Base-by-base conservation (phyloP, 2,329 filamentous ascomycete genomes). In the Trichophyton simii region DNA sequence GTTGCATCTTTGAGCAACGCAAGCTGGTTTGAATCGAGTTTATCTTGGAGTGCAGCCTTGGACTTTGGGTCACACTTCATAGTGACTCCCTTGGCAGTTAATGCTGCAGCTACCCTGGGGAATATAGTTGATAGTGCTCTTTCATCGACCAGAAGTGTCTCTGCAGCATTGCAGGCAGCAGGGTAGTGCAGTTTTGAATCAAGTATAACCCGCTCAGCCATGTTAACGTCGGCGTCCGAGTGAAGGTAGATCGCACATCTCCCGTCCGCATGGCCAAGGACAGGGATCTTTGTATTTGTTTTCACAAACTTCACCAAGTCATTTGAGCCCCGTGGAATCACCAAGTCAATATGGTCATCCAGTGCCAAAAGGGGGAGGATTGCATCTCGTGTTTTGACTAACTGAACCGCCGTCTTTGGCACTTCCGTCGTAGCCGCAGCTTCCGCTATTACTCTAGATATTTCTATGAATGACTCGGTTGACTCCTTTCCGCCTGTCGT, bases 131-230 rank as follows among this genome's bases (percentile, higher is more conserved):
- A 71, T 2, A 96, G 78, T 0, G 86, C 86, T 15, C 82, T 76
- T 64, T 88, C 81, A 68, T 96, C 86, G 3, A 97, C 87, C 18
- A 99, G 83, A 8, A 99, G 81, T 1, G 91, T 95, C 76, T 99
- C 94, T n/a, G 91, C 77, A 48, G 88, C 86, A 77, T 99, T 99
- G 80, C 94, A 99, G 13, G 92, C 94, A 42, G 94, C 94, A 1
- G 92, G 90, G 71, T 99, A 99, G 73, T 87, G 88, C 28, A 88
- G 91, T 77, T 99, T 99, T 55, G 92, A 88, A 76, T 99, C 94
- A 60, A 96, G 80, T 57, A 97, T 79, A 60, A 96, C 87, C 64
- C 84, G 83, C 20, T 83, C 81, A 11, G 90, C 89, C 76, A 89
- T 86, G 50, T 81, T 77, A 44, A 80, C 75, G 68, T 95, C 87